A percentile compares a stretch with the other conserved stretches of the same genome.
Conservation (phyloP, 352 stramenopile genomes). For the Lagenidium sp. region DNA sequence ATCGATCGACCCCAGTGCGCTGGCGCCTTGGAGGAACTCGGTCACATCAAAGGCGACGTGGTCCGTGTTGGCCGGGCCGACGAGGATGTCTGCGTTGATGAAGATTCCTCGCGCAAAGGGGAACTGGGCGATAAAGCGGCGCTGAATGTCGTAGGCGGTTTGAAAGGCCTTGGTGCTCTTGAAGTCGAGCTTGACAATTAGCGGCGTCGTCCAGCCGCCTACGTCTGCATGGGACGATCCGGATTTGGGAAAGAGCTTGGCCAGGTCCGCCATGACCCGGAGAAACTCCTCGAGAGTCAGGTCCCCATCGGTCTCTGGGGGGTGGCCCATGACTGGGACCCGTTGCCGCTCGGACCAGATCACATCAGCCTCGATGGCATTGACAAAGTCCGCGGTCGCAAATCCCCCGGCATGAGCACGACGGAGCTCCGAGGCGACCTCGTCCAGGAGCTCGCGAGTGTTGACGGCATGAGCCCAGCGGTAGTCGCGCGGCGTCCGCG, state of each 20-base stretch:
- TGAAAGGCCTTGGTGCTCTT: constrained; percentile 49
- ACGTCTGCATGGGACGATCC: not conserved
- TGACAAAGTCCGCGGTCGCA: constrained; percentile 20
- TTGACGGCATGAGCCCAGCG: constrained; percentile 66
- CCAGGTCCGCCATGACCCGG: constrained; percentile 29
- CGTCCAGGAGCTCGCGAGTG: constrained; percentile 20
- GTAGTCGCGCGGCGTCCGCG: constrained; percentile 41
- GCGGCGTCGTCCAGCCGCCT: constrained; percentile 18
- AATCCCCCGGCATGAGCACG: constrained; percentile 10
- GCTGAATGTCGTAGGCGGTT: constrained; percentile 18
- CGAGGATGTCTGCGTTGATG: constrained; percentile 61
- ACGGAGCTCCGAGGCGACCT: constrained; percentile 21
- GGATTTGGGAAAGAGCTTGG: constrained; percentile 2
- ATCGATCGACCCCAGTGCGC: constrained; percentile 20
- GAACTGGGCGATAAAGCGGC: constrained; percentile 27
- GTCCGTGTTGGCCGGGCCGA: constrained; percentile 32
- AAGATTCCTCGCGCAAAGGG: constrained; percentile 47
- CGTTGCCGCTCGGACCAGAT: constrained; percentile 50
- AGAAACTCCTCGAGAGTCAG: constrained; percentile 38
- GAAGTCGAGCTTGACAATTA: constrained; percentile 72
- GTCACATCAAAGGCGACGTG: constrained; percentile 29
- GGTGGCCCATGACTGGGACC: constrained; percentile 53
- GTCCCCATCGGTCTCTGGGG: constrained; percentile 40
- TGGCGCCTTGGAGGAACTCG: constrained; percentile 32
- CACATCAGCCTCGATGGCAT: constrained; percentile 64